Percentiles rank a stretch among this genome's conserved stretches.
phyloP scores from a whole-genome alignment of 75 land plant genomes.

The Ceratopteris richardii region DNA sequence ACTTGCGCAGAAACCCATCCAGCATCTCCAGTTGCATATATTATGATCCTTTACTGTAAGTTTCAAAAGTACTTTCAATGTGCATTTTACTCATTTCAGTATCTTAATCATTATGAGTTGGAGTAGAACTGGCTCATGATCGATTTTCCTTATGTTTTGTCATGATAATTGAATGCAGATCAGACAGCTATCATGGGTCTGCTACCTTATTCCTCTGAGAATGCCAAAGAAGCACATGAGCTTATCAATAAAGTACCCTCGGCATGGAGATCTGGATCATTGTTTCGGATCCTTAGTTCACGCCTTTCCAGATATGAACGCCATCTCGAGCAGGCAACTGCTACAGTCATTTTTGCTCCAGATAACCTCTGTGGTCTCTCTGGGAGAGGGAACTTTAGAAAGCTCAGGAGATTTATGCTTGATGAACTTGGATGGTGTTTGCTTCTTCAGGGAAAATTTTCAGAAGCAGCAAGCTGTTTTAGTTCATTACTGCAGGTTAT shows the following conservation, averaged over 20 bases:
- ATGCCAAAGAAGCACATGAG: constrained; percentile 15
- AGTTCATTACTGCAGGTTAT: constrained; percentile 23
- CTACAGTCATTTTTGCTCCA: background rate
- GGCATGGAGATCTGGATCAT: constrained; percentile 19
- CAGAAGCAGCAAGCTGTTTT: constrained; percentile 22
- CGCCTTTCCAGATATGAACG: constrained; percentile 25
- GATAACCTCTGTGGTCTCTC: constrained; percentile 12
- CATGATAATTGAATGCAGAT: constrained; percentile 18
- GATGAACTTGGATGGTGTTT: constrained; percentile 36
- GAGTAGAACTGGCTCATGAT: too few species aligned
- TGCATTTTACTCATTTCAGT: too few species aligned
- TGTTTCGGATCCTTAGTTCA: constrained; percentile 20
- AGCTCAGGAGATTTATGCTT: constrained; percentile 18
- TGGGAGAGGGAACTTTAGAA: constrained; percentile 11
- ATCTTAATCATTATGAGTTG: too few species aligned
- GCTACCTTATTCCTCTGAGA: constrained; percentile 16
- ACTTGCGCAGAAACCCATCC: constrained; percentile 19
- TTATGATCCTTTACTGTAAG: constrained; percentile 30
- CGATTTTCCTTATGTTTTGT: too few species aligned
- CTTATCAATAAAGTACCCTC: constrained; percentile 15
- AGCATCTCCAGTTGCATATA: constrained; percentile 23
- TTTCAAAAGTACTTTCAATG: background rate
- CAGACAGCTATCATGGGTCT: constrained; percentile 29
- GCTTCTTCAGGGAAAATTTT: constrained; percentile 26
- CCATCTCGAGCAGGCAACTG: constrained; percentile 7